These are phyloP conservation scores for Dipteronia dyeriana DNA, from an alignment of 345 rosid genomes.

Conservation along the genomic window DNA sequence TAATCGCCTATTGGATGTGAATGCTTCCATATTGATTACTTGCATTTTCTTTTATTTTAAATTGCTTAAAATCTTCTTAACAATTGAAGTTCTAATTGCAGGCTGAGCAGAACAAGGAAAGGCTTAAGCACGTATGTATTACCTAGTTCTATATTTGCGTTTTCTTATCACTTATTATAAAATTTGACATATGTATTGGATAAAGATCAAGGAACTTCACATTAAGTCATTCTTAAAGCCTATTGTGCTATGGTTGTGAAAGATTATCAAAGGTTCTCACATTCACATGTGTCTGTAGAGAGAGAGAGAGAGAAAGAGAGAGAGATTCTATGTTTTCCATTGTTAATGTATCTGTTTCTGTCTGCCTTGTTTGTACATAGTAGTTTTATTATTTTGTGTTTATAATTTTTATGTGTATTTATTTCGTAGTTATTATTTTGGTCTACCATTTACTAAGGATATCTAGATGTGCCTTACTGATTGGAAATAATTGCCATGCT, in stretches of 20 bases:
- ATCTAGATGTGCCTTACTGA: neutral
- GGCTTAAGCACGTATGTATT: conserved; percentile 41
- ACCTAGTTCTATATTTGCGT: neutral
- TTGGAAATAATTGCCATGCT: neutral
- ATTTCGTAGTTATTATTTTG: neutral
- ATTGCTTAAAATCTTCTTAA: conserved; percentile 6
- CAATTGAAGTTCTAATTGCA: conserved; percentile 27
- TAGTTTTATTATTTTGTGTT: neutral
- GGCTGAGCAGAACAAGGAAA: conserved; percentile 41
- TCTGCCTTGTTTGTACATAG: neutral
- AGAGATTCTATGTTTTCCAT: neutral
- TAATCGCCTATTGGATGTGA: neutral
- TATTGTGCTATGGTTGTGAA: neutral
- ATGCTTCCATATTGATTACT: neutral
- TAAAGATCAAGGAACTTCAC: neutral
- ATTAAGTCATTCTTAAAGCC: too few relatives aligned
- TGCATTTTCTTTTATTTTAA: neutral
- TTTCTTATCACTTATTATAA: neutral
- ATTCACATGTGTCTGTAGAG: neutral
- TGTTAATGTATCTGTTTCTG: neutral
- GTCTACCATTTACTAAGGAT: neutral
- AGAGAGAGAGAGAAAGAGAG: neutral
- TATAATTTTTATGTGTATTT: neutral
- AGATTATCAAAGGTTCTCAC: neutral
- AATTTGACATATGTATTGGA: neutral